Evolutionary conservation across 805 yeast genomes (phyloP).

Genomic region (Debaryomyces prosopidis): DNA sequence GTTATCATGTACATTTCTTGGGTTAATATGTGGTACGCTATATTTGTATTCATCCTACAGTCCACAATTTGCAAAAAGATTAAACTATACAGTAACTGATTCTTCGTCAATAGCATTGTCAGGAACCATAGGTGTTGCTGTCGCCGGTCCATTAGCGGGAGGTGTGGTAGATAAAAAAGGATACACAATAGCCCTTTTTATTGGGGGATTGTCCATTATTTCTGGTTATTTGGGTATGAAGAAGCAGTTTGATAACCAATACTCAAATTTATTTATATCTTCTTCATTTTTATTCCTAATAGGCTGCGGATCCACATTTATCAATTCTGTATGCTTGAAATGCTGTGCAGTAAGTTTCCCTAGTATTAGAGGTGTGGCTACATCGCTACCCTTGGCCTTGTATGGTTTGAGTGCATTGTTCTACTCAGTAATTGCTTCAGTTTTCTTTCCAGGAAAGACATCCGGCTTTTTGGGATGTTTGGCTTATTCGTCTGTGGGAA

Average conservation of each 20-base stretch:
- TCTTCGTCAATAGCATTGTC: conserved; percentile 64
- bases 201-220: conserved; percentile 51
- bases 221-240: conserved; percentile 59
- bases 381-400: conserved; percentile 71
- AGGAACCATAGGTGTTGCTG: conserved; percentile 66
- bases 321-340: conserved; percentile 65
- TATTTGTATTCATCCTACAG: conserved; percentile 77
- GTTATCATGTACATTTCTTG: conserved; percentile 38
- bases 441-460: conserved; percentile 59
- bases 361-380: conserved; percentile 66
- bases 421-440: conserved; percentile 56
- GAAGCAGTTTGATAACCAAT: conserved; percentile 44
- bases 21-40: conserved; percentile 69
- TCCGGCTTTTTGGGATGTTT: conserved; percentile 51
- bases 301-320: conserved; percentile 71
- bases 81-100: conserved; percentile 60
- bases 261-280: conserved; percentile 41
- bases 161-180: conserved; percentile 62
- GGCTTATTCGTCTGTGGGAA: conserved; percentile 40
- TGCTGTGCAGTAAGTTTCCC: conserved; percentile 76
- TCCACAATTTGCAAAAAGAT: conserved; percentile 66
- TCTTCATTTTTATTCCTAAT: conserved; percentile 51
- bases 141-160: conserved; percentile 71
- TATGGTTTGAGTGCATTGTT: conserved; percentile 75
- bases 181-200: conserved; percentile 49